Percentiles rank a stretch among this genome's conserved stretches.
phyloP scores from a whole-genome alignment of 345 rosid species.

The Microthlaspi erraticum region DNA sequence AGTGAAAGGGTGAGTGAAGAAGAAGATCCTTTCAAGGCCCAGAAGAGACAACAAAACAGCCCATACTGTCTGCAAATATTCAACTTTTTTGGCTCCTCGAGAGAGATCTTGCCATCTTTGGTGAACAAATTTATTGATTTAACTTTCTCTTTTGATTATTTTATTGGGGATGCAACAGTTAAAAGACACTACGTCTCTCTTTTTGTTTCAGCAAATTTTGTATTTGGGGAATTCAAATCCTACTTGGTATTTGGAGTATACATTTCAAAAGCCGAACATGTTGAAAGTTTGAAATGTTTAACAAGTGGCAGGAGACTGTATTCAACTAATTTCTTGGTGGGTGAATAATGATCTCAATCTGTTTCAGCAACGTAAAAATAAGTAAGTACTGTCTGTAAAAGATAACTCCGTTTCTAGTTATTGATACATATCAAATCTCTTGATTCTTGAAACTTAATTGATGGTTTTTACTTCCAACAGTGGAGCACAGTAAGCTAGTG shows the following conservation, averaged over 20 bases:
- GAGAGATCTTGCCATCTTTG: conserved; percentile 28
- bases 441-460: neutral
- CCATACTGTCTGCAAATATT: conserved; percentile 35
- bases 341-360: too few relatives aligned
- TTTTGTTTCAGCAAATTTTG: neutral
- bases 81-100: conserved; percentile 38
- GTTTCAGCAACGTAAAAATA: too few relatives aligned
- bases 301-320: neutral
- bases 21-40: conserved; percentile 38
- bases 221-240: neutral
- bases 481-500: neutral
- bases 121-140: conserved; percentile 25
- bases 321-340: too few relatives aligned
- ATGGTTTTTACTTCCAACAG: neutral
- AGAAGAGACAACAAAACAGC: conserved; percentile 38
- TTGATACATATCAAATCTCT: neutral
- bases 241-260: neutral
- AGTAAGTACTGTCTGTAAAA: too few relatives aligned
- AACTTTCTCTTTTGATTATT: neutral
- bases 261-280: neutral
- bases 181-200: neutral
- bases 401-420: neutral
- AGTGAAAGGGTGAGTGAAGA: conserved; percentile 3
- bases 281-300: neutral
- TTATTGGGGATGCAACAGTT: conserved; percentile 12